Evolutionary conservation across 805 yeast genomes (phyloP).

Genomic region (Diddensiella santjacobensis): DNA sequence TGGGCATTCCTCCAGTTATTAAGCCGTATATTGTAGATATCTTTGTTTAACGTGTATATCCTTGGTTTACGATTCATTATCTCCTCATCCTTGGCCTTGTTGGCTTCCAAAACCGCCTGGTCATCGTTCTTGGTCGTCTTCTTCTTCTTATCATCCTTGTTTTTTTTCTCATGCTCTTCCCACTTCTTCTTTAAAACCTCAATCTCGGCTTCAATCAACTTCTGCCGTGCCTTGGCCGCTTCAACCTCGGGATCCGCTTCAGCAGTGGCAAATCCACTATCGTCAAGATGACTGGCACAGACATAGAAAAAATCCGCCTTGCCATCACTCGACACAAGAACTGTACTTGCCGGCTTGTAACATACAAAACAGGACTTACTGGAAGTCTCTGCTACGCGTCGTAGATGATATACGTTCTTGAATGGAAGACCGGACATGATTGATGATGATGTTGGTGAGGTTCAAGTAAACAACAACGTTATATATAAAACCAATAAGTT

Average conservation of each 20-base stretch:
- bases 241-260: constrained; percentile 39
- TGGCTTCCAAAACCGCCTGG: constrained; percentile 13
- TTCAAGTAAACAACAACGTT: too few relatives aligned
- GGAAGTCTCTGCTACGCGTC: constrained; percentile 45
- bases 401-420: constrained; percentile 42
- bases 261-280: constrained; percentile 45
- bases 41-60: constrained; percentile 39
- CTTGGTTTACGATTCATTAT: constrained; percentile 37
- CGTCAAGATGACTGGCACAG: constrained; percentile 48
- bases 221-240: constrained; percentile 27
- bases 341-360: constrained; percentile 49
- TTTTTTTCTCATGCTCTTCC: constrained; percentile 25
- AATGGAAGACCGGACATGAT: constrained; percentile 26
- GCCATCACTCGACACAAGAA: constrained; percentile 45
- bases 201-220: constrained; percentile 31
- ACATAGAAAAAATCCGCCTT: constrained; percentile 49
- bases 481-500: too few relatives aligned
- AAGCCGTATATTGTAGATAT: constrained; percentile 42
- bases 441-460: neutral
- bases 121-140: constrained; percentile 21
- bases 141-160: constrained; percentile 17
- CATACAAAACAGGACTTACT: constrained; percentile 49
- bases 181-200: constrained; percentile 32
- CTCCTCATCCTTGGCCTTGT: constrained; percentile 23
- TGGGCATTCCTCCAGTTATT: constrained; percentile 28